A percentile compares a stretch with the other conserved stretches of the same genome.
phyloP scores from a whole-genome alignment of 2,329 filamentous ascomycete genomes.

The Aphanoascus verrucosus region DNA sequence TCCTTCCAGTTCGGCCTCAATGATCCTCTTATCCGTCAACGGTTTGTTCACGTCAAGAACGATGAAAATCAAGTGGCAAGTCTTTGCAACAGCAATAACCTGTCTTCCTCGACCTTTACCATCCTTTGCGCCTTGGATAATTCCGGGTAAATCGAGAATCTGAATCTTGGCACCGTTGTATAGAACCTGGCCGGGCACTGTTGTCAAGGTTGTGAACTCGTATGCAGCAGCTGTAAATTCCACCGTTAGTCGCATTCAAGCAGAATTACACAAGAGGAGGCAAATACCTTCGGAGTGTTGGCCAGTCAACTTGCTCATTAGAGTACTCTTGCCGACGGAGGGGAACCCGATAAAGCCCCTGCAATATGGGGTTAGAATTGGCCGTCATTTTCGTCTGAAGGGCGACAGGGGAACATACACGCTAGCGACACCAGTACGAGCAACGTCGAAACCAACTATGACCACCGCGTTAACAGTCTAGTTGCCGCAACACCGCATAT shows the following conservation, averaged over 20 bases:
- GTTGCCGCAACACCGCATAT: not conserved
- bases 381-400: not conserved
- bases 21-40: slow-evolving; percentile 89
- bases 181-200: slow-evolving; percentile 86
- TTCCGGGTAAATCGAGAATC: slow-evolving; percentile 96
- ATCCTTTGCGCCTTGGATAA: slow-evolving; percentile 97
- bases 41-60: slow-evolving; percentile 98
- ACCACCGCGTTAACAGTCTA: slow-evolving; percentile 7
- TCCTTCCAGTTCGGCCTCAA: slow-evolving; percentile 88
- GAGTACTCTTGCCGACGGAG: slow-evolving; percentile 93
- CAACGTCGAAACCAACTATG: slow-evolving; percentile 82
- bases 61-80: slow-evolving; percentile 97
- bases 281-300: slow-evolving; percentile 72
- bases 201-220: slow-evolving; percentile 96
- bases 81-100: slow-evolving; percentile 98
- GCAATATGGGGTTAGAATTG: not conserved
- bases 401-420: slow-evolving; percentile 43
- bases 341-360: slow-evolving; percentile 92
- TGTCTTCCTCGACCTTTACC: slow-evolving; percentile 94
- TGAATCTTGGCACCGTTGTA: slow-evolving; percentile 98
- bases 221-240: slow-evolving; percentile 63
- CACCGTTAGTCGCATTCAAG: slow-evolving; percentile 5
- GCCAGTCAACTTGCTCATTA: slow-evolving; percentile 89
- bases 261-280: not conserved
- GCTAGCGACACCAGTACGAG: slow-evolving; percentile 91